Base-by-base conservation (phyloP, 352 stramenopile genomes). In the Globisporangium spinosum region DNA sequence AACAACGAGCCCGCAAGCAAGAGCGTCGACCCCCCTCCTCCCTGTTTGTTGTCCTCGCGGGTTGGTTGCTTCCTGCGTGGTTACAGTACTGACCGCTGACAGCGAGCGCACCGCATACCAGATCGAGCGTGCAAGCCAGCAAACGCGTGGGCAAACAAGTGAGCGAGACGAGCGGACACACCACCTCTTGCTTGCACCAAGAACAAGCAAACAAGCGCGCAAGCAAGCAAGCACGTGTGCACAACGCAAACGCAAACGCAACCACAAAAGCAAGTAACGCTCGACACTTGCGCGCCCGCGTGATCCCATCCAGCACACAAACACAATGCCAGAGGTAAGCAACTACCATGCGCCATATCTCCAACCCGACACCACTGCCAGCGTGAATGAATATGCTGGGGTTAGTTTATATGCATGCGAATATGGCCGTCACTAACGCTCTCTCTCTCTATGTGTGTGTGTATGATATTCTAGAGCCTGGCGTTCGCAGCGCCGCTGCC, bases 401-500 rank as follows among this genome's bases (percentile, higher is more conserved):
- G 12, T 32, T 32, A 32, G 15, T 22, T 13, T 3, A 9, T 23
- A 22, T 55, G n/a, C 10, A 29, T 29, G n/a, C 1, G 20, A 20
- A 23, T 17, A 27, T 55, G 47, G 13, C 47, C 47, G 13, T 17
- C 40, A 25, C 55, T 61, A 27, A 61, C 55, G 32, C 32, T 32
- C 9, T n/a, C 17, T 45, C 27, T 25, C 27, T 43, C 0, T 60
- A 1, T 55, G 3, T 45, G 29, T 61, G 55, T 43, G 13, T 25
- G 9, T 29, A 29, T 47, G 17, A 23, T 7, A 17, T 38, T n/a
- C 27, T 65, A 92, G 83, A 85, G 70, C 65, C 72, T 92, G 32
- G 77, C 78, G 58, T 90, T 92, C 63, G 71, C 68, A 56, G 73
- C 79, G 65, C 72, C 83, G 64, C 70, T 79, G 67, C 82, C 84